Percentiles rank a stretch among this genome's conserved stretches.
Evolutionary conservation across 371 early-diverging fungal genomes (phyloP).

Genomic region (Apophysomyces ossiformis): DNA sequence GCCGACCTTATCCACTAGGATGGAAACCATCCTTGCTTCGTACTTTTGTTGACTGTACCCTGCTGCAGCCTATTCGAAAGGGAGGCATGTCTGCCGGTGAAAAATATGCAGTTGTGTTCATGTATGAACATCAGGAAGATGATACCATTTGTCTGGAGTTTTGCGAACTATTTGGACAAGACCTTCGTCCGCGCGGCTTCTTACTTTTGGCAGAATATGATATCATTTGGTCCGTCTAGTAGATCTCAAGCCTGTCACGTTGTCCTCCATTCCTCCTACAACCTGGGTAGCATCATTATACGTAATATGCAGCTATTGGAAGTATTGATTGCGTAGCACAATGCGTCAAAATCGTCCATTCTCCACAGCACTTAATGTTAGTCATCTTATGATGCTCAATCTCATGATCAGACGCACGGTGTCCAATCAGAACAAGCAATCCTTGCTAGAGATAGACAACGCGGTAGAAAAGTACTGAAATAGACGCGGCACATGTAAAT

Average conservation of each 20-base stretch:
- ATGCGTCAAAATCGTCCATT: too few species aligned
- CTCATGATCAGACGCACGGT: too few species aligned
- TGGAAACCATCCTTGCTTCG: slow-evolving; percentile 20
- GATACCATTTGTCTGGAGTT: slow-evolving; percentile 28
- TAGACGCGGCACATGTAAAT: too few species aligned
- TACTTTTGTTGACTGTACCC: slow-evolving; percentile 14
- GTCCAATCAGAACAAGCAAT: too few species aligned
- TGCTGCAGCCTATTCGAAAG: slow-evolving; percentile 16
- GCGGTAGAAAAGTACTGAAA: too few species aligned
- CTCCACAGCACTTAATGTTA: too few species aligned
- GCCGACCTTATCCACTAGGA: neutral
- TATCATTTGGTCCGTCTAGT: neutral
- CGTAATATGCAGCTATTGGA: neutral
- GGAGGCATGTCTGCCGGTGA: slow-evolving; percentile 20
- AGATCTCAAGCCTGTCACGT: neutral
- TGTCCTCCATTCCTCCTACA: neutral
- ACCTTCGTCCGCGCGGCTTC: neutral
- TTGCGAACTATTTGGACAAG: slow-evolving; percentile 9
- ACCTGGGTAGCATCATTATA: neutral
- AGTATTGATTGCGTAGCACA: too few species aligned
- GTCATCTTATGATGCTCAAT: too few species aligned
- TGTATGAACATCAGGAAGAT: slow-evolving; percentile 24
- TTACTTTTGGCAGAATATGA: neutral
- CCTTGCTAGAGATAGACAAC: too few species aligned
- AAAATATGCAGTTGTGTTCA: slow-evolving; percentile 16